These are phyloP conservation scores for Pharus latifolius DNA, from an alignment of 176 grass and related monocot species.

Conservation along the genomic window DNA sequence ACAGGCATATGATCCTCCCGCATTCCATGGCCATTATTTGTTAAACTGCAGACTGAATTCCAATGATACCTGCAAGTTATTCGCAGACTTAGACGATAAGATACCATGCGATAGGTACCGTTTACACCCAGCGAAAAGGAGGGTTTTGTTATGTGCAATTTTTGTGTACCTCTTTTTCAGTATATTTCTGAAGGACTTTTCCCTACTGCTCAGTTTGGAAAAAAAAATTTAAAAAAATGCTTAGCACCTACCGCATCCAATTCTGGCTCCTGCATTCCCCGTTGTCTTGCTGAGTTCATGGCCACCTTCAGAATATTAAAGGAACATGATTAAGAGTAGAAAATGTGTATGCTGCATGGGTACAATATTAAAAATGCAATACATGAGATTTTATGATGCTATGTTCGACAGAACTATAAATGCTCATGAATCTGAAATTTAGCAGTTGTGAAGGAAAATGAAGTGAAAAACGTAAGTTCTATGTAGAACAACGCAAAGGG, in stretches of 20 bases:
- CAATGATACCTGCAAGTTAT: conserved; percentile 45
- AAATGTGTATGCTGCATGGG: background rate
- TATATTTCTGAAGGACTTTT: background rate
- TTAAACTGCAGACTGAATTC: conserved; percentile 44
- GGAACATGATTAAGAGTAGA: conserved; percentile 5
- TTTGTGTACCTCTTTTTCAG: background rate
- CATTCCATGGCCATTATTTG: background rate
- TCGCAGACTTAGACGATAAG: background rate
- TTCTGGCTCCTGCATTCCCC: conserved; percentile 65
- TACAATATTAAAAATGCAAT: background rate
- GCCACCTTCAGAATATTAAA: conserved; percentile 36
- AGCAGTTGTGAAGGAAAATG: background rate
- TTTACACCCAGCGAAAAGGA: background rate
- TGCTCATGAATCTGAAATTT: background rate
- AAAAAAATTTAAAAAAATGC: background rate
- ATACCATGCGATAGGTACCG: background rate
- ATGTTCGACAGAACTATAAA: background rate
- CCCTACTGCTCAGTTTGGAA: background rate
- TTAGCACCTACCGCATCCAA: conserved; percentile 45
- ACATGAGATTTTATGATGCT: background rate
- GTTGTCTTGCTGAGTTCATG: conserved; percentile 62
- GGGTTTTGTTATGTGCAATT: background rate
- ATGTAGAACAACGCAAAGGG: background rate
- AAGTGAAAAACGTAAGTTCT: background rate
- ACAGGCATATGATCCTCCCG: background rate